These are phyloP conservation scores for Wickerhamiella musiphila DNA, from an alignment of 805 yeast genomes.

Conservation along the genomic window DNA sequence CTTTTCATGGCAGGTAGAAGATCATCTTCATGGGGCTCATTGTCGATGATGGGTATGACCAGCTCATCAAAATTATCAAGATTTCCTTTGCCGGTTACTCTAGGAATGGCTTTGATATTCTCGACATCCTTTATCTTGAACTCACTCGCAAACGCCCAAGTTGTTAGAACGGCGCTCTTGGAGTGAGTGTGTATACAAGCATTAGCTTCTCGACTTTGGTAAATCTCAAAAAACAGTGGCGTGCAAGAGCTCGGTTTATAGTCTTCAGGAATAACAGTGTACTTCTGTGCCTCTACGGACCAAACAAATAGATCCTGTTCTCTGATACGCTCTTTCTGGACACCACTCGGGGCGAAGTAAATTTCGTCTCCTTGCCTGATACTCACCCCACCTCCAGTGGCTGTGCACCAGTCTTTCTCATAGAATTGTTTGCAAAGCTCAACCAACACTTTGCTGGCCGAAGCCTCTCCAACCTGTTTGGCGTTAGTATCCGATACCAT, in stretches of 20 bases:
- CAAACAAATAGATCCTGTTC: constrained; percentile 72
- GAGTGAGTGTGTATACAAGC: constrained; percentile 95
- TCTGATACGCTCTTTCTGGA: constrained; percentile 74
- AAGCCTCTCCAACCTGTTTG: constrained; percentile 29
- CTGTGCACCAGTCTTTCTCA: constrained; percentile 78
- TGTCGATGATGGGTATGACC: constrained; percentile 78
- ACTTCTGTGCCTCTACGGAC: constrained; percentile 34
- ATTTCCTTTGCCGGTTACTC: constrained; percentile 46
- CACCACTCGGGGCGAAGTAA: constrained; percentile 88
- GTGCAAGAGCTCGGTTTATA: constrained; percentile 90
- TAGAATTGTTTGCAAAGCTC: constrained; percentile 64
- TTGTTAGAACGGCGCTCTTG: constrained; percentile 67
- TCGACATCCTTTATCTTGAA: constrained; percentile 69
- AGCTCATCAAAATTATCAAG: constrained; percentile 57
- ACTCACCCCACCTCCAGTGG: constrained; percentile 92
- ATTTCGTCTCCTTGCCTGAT: constrained; percentile 39
- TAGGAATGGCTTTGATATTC: constrained; percentile 84
- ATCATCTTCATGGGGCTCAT: constrained; percentile 77
- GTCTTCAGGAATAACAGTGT: constrained; percentile 40
- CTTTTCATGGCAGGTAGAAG: constrained; percentile 41
- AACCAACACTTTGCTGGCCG: constrained; percentile 76
- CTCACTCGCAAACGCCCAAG: constrained; percentile 50
- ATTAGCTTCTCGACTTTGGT: constrained; percentile 53
- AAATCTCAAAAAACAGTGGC: constrained; percentile 65
- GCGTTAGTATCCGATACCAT: constrained; percentile 18